Evolutionary conservation across 306 rosid genomes (phyloP), one percentile per base, ranked within the genome.

Genomic region (Quercus robur): DNA sequence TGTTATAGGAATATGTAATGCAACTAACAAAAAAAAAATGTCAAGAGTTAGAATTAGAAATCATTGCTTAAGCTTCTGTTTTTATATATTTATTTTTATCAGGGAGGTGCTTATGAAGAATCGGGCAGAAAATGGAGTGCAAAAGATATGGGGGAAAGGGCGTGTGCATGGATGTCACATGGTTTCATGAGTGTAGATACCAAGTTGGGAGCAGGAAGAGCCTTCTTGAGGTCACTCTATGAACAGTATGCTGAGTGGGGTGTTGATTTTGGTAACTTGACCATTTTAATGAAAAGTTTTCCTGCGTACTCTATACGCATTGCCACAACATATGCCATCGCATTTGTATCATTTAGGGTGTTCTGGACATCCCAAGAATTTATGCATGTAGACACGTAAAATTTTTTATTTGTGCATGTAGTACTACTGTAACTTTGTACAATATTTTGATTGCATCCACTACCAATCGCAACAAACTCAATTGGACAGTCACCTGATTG

Each of bases 141-240:
- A 69, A 88, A 79, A 78, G 99, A 95, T 89, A 90, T 93, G 70
- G 98, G 90, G 73, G 95, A 84, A 75, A 88, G 90, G 90, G 75
- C 85, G 55, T 95, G 99, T 77, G 92, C 87, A 6, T 95, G 99
- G 98, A 95, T 95, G 99, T 58, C 73, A 63, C 77, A 91, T 5
- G 97, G 98, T 85, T 95, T 95, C 87, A 93, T 95, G 99, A 95
- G 99, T 73, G 93, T 95, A 58, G 88, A 95, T 77, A 87, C 91
- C 15, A 28, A 84, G 63, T 83, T 85, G 73, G 98, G 91, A 75
- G 99, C 99, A 63, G 98, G 94, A 69, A 93, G 81, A 82, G 97
- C 98, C 51, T 95, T 95, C 81, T 82, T 95, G 86, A 89, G 85
- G 76, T 95, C 99, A 61, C 96, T 95, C 26, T 84, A 93, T 86